These are phyloP conservation scores for Mycena polygramma DNA, from an alignment of 768 basidiomycete species.

Conservation along the genomic window DNA sequence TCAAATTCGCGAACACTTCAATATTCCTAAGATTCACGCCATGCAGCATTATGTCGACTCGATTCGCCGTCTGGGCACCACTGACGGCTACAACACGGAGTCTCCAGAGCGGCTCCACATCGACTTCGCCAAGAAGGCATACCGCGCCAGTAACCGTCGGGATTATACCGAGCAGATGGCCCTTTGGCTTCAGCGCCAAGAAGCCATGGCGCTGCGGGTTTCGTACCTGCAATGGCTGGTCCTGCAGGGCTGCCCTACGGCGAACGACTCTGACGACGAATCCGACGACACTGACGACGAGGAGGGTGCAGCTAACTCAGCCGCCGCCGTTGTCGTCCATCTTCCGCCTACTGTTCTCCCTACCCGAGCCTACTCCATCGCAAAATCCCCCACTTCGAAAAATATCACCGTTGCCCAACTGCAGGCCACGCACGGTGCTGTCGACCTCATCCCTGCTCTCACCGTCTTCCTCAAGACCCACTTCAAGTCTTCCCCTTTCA, in stretches of 20 bases:
- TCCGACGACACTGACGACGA: constrained; percentile 6
- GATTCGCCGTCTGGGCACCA: neutral
- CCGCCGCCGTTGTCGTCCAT: neutral
- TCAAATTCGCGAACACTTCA: neutral
- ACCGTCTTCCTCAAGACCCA: neutral
- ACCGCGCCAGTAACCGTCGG: constrained; percentile 26
- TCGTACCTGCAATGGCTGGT: neutral
- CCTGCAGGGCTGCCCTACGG: neutral
- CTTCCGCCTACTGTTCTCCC: neutral
- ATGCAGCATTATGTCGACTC: constrained; percentile 2
- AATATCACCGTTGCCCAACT: neutral
- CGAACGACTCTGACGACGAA: neutral
- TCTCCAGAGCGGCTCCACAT: constrained; percentile 4
- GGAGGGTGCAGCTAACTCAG: neutral
- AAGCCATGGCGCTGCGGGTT: constrained; percentile 10
- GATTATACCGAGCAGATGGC: constrained; percentile 32
- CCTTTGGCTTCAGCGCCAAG: constrained; percentile 30
- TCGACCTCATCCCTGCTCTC: constrained; percentile 12
- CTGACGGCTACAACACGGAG: constrained; percentile 2
- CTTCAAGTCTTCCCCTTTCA: too few relatives aligned
- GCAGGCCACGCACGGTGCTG: neutral
- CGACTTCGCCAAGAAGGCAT: constrained; percentile 12
- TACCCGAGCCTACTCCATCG: constrained; percentile 8
- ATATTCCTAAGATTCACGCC: constrained; percentile 4
- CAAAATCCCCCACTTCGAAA: neutral